Evolutionary conservation across 495 filamentous ascomycete genomes (phyloP), one percentile per base, ranked within the genome.

Genomic region (Bacidia rubella): DNA sequence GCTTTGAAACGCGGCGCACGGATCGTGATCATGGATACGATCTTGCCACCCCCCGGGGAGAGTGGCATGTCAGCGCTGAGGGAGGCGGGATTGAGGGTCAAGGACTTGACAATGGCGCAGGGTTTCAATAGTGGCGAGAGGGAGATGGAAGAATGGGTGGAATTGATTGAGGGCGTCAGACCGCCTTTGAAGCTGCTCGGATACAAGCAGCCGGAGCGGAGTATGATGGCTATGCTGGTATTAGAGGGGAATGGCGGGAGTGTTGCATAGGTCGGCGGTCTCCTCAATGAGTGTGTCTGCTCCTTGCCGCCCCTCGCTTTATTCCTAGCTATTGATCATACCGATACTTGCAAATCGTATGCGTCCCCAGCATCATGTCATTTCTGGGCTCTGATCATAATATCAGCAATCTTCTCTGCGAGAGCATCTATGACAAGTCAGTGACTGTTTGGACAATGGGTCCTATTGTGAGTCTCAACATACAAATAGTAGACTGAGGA

Each of bases 401-500:
- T 1, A 12, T 47, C 26, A 11, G 32, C 29, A 12, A 57, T 57
- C 26, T 54, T 52, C 26, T 44, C 57, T 12, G 54, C 47, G 20
- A 52, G 21, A 21, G 53, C 38, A 23, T 51, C 21, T 51, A 12
- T 3, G 38, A 1, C 27, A 39, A 2, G 38, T 9, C 7, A n/a
- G 11, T 19, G n/a, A 47, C 19, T 22, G 17, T 1, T 47, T 35
- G 15, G 29, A 35, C 5, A 35, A 35, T 35, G 29, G 29, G 29
- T 15, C 5, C 5, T 15, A 7, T 5, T 7, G 15, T 5, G 15
- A 35, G 11, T 7, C 2, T 12, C 1, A 15, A 56, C 50, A 49
- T 35, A 53, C 64, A 74, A 12, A 73, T 57, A 2, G 63, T 67
- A 2, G 60, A 44, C 53, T 64, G 51, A 1, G 74, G 74, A 49